Evolutionary conservation across 257 asterid species (phyloP).

Genomic region (Mitragyna speciosa): DNA sequence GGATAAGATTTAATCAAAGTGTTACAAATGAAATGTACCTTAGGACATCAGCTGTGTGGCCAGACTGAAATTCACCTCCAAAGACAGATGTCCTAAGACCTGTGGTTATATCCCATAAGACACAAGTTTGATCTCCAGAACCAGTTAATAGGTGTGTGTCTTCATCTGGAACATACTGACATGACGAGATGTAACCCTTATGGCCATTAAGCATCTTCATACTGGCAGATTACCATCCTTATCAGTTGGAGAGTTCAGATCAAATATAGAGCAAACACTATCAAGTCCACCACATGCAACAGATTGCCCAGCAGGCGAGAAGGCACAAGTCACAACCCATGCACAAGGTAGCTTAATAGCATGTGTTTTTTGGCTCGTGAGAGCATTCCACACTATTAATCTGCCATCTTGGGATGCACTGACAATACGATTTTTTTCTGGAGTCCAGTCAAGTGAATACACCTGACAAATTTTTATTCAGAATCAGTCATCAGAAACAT

Average conservation of each 20-base stretch:
- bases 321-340: conserved; percentile 99
- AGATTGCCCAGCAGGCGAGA: conserved; percentile 88
- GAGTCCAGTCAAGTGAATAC: conserved; percentile 96
- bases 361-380: conserved; percentile 96
- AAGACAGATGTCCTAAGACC: conserved; percentile 89
- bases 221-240: conserved; percentile 84
- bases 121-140: conserved; percentile 97
- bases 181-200: conserved; percentile 91
- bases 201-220: conserved; percentile 87
- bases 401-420: conserved; percentile 99
- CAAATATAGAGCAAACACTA: conserved; percentile 89
- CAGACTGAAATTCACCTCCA: conserved; percentile 98
- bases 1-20: background rate
- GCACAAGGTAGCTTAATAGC: conserved; percentile 95
- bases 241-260: conserved; percentile 81
- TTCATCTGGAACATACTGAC: conserved; percentile 95
- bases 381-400: conserved; percentile 97
- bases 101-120: conserved; percentile 95
- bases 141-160: conserved; percentile 85
- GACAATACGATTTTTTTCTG: conserved; percentile 90
- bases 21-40: conserved; percentile 45
- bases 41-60: conserved; percentile 84
- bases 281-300: conserved; percentile 99
- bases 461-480: conserved; percentile 49
- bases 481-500: conserved; percentile 1